phyloP scores from a whole-genome alignment of 306 rosid genomes.

The Cucumis melo region DNA sequence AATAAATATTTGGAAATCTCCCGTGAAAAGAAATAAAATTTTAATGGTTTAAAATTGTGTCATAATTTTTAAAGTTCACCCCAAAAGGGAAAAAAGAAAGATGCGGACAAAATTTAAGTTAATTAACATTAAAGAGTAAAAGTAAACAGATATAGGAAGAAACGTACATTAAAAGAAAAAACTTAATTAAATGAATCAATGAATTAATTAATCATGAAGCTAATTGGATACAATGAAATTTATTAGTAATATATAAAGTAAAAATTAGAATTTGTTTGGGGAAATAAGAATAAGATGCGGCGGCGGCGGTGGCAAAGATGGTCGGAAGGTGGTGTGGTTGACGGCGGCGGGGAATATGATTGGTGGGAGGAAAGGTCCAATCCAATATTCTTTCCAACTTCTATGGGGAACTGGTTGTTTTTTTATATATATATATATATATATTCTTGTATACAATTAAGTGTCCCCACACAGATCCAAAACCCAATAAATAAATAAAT shows the following conservation, averaged over 20 bases:
- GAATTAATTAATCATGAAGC: not conserved
- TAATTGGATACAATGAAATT: not conserved
- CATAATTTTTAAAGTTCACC: not conserved
- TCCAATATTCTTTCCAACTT: constrained; percentile 8
- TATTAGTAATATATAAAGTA: not conserved
- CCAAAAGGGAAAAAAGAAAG: not conserved
- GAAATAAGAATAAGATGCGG: not conserved
- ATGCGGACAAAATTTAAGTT: not conserved
- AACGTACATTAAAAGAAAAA: not conserved
- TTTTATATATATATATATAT: too few species aligned
- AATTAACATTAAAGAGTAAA: not conserved
- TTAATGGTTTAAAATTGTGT: not conserved
- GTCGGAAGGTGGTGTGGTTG: not conserved
- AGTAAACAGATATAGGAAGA: not conserved
- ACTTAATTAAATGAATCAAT: not conserved
- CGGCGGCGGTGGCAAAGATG: not conserved
- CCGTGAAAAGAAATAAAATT: not conserved
- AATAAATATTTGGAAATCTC: not conserved
- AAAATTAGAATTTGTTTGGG: not conserved
- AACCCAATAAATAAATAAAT: not conserved
- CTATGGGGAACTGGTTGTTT: not conserved
- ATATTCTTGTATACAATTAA: too few species aligned
- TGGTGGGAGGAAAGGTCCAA: constrained; percentile 11
- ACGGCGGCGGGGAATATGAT: constrained; percentile 2
- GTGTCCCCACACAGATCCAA: not conserved